phyloP scores from a whole-genome alignment of 495 filamentous ascomycete genomes.

The Podospora sp. region DNA sequence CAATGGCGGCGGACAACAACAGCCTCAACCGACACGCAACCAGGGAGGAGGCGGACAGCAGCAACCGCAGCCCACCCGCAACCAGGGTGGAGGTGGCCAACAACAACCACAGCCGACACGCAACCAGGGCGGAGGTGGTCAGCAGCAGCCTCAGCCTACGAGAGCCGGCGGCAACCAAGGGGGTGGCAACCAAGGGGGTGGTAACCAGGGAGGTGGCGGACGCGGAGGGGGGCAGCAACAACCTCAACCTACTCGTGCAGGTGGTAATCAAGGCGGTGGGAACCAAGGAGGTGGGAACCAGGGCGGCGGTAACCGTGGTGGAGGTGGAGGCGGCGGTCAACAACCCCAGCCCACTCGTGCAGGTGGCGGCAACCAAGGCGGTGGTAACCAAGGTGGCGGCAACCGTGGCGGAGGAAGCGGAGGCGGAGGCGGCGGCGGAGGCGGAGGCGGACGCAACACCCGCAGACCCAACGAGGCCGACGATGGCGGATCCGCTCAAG shows the following conservation, averaged over 20 bases:
- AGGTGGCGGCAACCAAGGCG: too few relatives aligned
- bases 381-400: neutral
- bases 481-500: neutral
- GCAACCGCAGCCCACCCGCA: constrained; percentile 3
- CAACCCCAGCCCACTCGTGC: neutral
- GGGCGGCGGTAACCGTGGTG: neutral
- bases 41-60: constrained; percentile 1
- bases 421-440: neutral
- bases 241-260: neutral
- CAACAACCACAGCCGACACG: neutral
- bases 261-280: too few relatives aligned
- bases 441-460: constrained; percentile 12
- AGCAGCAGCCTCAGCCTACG: neutral
- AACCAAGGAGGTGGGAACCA: too few relatives aligned
- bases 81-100: neutral
- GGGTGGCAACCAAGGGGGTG: neutral
- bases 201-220: neutral
- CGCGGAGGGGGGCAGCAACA: too few relatives aligned
- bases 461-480: neutral
- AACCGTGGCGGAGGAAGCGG: neutral
- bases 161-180: neutral
- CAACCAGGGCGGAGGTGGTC: neutral
- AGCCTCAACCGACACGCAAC: neutral
- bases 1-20: neutral
- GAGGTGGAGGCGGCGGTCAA: neutral